Conservation (phyloP, 495 filamentous ascomycete genomes). For the Staphylotrichum longicolle region DNA sequence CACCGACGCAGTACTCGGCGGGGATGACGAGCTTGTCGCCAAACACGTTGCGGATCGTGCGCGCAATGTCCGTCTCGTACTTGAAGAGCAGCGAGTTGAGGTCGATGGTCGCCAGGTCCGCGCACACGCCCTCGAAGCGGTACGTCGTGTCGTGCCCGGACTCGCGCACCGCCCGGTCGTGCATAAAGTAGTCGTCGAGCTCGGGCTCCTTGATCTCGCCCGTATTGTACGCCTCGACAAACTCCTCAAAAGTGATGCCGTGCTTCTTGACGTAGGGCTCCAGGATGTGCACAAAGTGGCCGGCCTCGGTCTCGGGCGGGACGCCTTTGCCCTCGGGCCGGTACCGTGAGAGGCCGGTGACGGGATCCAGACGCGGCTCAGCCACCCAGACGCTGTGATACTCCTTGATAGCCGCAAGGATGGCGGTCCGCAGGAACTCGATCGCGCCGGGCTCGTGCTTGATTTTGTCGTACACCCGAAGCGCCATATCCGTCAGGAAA, state of each 20-base stretch:
- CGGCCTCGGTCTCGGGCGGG: constrained; percentile 89
- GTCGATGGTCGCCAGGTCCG: constrained; percentile 88
- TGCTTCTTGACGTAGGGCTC: constrained; percentile 84
- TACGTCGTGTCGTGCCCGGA: constrained; percentile 98
- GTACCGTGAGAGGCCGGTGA: constrained; percentile 84
- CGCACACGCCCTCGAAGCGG: constrained; percentile 82
- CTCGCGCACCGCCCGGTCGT: constrained; percentile 91
- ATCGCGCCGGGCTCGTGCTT: constrained; percentile 69
- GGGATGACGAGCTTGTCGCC: constrained; percentile 75
- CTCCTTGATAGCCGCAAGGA: constrained; percentile 93
- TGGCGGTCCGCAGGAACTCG: constrained; percentile 74
- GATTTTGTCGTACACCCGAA: constrained; percentile 85
- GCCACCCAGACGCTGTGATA: constrained; percentile 90
- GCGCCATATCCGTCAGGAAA: constrained; percentile 95
- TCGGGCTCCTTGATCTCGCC: constrained; percentile 77
- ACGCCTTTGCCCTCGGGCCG: constrained; percentile 86
- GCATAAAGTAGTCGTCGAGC: constrained; percentile 90
- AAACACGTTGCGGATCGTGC: constrained; percentile 77
- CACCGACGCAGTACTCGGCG: constrained; percentile 65
- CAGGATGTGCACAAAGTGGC: constrained; percentile 83
- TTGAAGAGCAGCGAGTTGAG: constrained; percentile 93
- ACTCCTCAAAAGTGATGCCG: constrained; percentile 72
- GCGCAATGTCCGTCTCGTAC: constrained; percentile 88
- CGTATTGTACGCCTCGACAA: constrained; percentile 82
- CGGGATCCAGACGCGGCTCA: constrained; percentile 72